A percentile compares a stretch with the other conserved stretches of the same genome.
Evolutionary conservation across 129 eudicot genomes (phyloP).

Genomic region (Calendula officinalis): DNA sequence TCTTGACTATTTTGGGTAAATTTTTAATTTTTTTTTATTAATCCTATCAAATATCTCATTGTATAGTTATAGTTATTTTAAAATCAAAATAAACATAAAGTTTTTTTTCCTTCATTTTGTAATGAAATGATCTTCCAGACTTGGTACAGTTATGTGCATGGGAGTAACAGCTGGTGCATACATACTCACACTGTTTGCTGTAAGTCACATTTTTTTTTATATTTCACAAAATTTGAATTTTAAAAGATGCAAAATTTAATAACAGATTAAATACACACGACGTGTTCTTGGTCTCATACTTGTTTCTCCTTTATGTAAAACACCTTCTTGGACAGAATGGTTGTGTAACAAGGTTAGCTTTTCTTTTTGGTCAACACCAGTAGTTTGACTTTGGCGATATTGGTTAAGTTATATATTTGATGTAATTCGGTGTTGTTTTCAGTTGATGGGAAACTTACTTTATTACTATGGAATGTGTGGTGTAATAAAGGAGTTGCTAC

Average conservation of each 20-base stretch:
- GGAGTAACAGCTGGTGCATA: conserved; percentile 97
- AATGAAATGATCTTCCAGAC: conserved; percentile 42
- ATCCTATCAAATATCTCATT: neutral
- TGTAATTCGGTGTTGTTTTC: conserved; percentile 17
- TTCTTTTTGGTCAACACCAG: too few relatives aligned
- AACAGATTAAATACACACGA: conserved; percentile 60
- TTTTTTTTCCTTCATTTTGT: conserved; percentile 1
- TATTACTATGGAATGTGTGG: conserved; percentile 83
- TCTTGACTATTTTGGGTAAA: conserved; percentile 79
- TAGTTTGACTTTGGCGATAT: too few relatives aligned
- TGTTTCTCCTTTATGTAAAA: conserved; percentile 78
- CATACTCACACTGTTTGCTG: conserved; percentile 82
- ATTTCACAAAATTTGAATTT: neutral
- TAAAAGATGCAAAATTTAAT: neutral
- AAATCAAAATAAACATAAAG: neutral
- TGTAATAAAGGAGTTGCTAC: conserved; percentile 65
- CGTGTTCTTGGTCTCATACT: conserved; percentile 82
- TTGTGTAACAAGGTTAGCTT: conserved; percentile 66
- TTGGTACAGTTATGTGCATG: conserved; percentile 85
- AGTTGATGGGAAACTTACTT: conserved; percentile 76
- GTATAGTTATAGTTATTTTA: neutral
- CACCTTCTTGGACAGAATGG: conserved; percentile 98
- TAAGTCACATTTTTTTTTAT: conserved; percentile 34
- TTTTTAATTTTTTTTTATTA: neutral
- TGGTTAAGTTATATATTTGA: too few relatives aligned